Conservation (phyloP, 257 asterid genomes). For the Solanum boliviense region DNA sequence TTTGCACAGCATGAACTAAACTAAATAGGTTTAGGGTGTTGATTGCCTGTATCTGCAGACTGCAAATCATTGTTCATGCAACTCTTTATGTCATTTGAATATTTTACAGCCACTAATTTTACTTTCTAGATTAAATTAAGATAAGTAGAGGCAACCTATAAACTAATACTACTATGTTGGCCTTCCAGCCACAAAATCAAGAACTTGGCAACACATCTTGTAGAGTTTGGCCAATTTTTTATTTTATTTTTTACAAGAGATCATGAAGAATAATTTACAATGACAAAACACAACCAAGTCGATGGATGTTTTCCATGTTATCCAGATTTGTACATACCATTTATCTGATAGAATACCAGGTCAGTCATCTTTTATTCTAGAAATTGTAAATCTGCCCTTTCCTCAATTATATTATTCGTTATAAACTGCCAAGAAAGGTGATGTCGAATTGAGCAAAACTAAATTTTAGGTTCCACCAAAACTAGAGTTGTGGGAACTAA, state of each 20-base stretch:
- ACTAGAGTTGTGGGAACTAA: neutral
- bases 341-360: neutral
- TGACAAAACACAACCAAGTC: neutral
- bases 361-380: neutral
- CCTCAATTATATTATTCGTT: neutral
- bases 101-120: neutral
- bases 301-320: neutral
- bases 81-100: neutral
- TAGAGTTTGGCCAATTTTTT: too few species aligned
- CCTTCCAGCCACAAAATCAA: neutral
- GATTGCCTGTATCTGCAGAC: too few species aligned
- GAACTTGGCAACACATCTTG: neutral
- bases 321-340: neutral
- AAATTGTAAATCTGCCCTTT: neutral
- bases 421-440: neutral
- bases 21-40: neutral
- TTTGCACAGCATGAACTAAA: neutral
- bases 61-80: too few species aligned
- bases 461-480: neutral
- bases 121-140: neutral
- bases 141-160: neutral
- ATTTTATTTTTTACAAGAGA: neutral
- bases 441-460: neutral
- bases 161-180: neutral
- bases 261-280: neutral